These are phyloP conservation scores for Phytomonas francai DNA, from an alignment of 208 protist genomes.

Conservation along the genomic window DNA sequence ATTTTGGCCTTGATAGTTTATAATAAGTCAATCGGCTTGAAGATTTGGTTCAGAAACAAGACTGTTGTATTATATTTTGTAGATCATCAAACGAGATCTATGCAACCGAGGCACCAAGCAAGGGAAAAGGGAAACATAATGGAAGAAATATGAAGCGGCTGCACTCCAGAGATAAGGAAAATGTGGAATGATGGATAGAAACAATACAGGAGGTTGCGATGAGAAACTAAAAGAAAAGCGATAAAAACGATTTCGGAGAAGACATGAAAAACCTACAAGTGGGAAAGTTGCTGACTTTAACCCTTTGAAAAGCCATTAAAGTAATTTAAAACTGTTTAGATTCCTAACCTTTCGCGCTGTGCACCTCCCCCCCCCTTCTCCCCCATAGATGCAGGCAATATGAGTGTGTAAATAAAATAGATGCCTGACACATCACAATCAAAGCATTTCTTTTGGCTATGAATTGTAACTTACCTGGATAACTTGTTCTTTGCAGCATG, in stretches of 20 bases:
- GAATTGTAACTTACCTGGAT: constrained; percentile 67
- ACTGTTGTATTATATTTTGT: neutral
- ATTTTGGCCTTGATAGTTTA: constrained; percentile 2
- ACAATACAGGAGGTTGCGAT: neutral
- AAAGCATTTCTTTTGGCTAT: neutral
- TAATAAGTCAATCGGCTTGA: neutral
- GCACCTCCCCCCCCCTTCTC: neutral
- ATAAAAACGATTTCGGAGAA: neutral
- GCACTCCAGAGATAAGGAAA: neutral
- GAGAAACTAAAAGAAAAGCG: neutral
- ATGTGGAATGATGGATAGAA: neutral
- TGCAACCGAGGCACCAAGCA: neutral
- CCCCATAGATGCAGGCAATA: neutral
- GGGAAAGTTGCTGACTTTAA: neutral
- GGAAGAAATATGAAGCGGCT: neutral
- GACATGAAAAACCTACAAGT: neutral
- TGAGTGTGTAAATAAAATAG: constrained; percentile 1
- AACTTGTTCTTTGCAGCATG: constrained; percentile 50
- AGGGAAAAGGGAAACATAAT: neutral
- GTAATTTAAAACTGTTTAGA: neutral
- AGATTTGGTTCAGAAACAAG: neutral
- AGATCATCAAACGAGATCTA: neutral
- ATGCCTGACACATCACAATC: neutral
- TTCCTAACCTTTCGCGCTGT: neutral
- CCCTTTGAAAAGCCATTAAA: neutral